A percentile compares a stretch with the other conserved stretches of the same genome.
Evolutionary conservation across 2,329 filamentous ascomycete species (phyloP).

Genomic region (Paecilomyces sp.): DNA sequence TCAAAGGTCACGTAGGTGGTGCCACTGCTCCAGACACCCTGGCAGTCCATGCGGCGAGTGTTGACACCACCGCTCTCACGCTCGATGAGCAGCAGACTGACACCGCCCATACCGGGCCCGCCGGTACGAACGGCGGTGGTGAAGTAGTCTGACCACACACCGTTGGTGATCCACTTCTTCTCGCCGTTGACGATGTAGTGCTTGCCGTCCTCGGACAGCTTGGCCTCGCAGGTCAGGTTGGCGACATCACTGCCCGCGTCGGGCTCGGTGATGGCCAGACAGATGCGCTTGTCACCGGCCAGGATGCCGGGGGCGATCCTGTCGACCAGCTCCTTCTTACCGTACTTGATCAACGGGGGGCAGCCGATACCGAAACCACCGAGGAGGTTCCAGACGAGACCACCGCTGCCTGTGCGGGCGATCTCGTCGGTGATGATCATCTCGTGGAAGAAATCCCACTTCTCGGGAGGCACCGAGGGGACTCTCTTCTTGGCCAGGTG

Average conservation of each 20-base stretch:
- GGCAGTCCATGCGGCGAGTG: conserved; percentile 95
- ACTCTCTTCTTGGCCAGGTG: conserved; percentile 66
- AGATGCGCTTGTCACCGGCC: conserved; percentile 91
- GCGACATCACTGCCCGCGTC: conserved; percentile 94
- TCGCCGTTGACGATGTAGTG: conserved; percentile 99
- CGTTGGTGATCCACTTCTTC: conserved; percentile 99
- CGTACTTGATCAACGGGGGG: conserved; percentile 87
- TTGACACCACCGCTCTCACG: conserved; percentile 74
- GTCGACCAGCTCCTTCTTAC: conserved; percentile 74
- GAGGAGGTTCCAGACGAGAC: conserved; percentile 93
- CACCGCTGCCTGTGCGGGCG: conserved; percentile 79
- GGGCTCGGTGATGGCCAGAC: conserved; percentile 92
- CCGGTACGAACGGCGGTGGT: conserved; percentile 92
- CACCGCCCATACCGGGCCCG: conserved; percentile 82
- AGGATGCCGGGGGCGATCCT: conserved; percentile 84
- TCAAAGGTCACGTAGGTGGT: conserved; percentile 98
- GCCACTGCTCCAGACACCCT: conserved; percentile 90
- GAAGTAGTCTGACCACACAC: conserved; percentile 95
- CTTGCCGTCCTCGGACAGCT: conserved; percentile 90
- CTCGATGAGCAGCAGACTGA: conserved; percentile 88
- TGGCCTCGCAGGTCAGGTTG: conserved; percentile 91
- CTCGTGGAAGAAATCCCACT: conserved; percentile 99
- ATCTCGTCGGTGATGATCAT: conserved; percentile 92
- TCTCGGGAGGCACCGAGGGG: conserved; percentile 71
- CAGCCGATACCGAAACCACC: conserved; percentile 95